These are phyloP conservation scores for Pulveroboletus sp. DNA, from an alignment of 768 basidiomycete species.

Conservation along the genomic window DNA sequence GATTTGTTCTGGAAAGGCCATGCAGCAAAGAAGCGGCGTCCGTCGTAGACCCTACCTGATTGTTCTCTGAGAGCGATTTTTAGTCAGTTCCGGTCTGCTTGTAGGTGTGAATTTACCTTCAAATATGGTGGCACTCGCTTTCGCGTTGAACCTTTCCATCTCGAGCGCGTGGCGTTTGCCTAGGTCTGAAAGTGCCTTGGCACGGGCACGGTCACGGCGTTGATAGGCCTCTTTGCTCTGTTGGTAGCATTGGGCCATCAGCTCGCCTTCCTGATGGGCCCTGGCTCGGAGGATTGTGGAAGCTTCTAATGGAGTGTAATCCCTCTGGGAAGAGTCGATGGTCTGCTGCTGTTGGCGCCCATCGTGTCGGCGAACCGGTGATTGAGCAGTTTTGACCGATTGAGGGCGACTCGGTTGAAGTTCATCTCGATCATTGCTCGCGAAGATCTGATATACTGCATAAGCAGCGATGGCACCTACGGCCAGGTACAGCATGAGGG, in stretches of 20 bases:
- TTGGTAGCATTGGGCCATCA: conserved; percentile 61
- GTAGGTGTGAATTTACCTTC: conserved; percentile 35
- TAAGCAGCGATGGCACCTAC: conserved; percentile 9
- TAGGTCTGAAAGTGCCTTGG: conserved; percentile 75
- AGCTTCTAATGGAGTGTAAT: conserved; percentile 17
- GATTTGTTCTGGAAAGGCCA: conserved; percentile 45
- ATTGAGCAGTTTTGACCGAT: not conserved
- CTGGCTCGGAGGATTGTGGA: conserved; percentile 63
- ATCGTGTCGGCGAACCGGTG: conserved; percentile 4
- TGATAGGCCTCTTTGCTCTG: conserved; percentile 72
- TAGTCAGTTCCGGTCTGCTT: not conserved
- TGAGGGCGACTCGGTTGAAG: not conserved
- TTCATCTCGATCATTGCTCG: conserved; percentile 3
- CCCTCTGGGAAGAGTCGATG: not conserved
- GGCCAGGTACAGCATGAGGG: conserved; percentile 13
- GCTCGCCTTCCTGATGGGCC: conserved; percentile 74
- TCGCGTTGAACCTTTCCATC: conserved; percentile 72
- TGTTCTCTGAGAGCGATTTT: conserved; percentile 53
- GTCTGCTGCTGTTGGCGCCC: conserved; percentile 3
- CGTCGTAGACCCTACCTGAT: conserved; percentile 42
- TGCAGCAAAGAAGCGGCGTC: not conserved
- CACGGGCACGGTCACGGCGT: conserved; percentile 63
- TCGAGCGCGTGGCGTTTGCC: conserved; percentile 71
- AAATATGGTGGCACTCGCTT: conserved; percentile 87
- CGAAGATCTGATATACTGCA: conserved; percentile 10